Percentiles rank a stretch among this genome's conserved stretches.
Evolutionary conservation across 2,329 filamentous ascomycete species (phyloP).

Genomic region (Xylaria sp.): DNA sequence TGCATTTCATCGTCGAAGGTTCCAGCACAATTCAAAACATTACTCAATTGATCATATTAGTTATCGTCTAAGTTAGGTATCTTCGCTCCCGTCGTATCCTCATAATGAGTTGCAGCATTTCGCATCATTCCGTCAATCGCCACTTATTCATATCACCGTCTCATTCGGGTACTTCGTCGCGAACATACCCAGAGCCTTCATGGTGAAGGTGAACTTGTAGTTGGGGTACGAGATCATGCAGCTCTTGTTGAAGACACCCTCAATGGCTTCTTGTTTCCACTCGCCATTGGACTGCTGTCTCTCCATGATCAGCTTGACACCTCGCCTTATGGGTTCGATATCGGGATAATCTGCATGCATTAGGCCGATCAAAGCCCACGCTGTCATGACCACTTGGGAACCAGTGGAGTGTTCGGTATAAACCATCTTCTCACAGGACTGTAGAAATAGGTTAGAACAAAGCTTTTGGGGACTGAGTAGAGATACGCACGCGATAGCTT

Average conservation of each 20-base stretch:
- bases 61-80: not conserved
- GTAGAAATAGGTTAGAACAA: conserved; percentile 25
- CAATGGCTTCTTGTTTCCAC: conserved; percentile 95
- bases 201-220: conserved; percentile 96
- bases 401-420: conserved; percentile 79
- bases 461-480: not conserved
- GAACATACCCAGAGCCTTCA: conserved; percentile 94
- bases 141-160: conserved; percentile 53
- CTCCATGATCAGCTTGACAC: conserved; percentile 82
- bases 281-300: conserved; percentile 90
- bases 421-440: conserved; percentile 79
- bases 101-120: not conserved
- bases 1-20: not conserved
- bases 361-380: conserved; percentile 85
- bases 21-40: not conserved
- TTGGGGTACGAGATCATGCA: conserved; percentile 99
- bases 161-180: conserved; percentile 75
- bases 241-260: conserved; percentile 98
- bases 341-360: conserved; percentile 87
- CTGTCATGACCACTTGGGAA: conserved; percentile 93
- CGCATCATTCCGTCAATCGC: not conserved
- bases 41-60: not conserved
- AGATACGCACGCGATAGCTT: conserved; percentile 74
- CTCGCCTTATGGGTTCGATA: conserved; percentile 74
- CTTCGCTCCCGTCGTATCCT: conserved; percentile 3